phyloP scores from a whole-genome alignment of 352 stramenopile genomes.

The Phytophthora constricta region DNA sequence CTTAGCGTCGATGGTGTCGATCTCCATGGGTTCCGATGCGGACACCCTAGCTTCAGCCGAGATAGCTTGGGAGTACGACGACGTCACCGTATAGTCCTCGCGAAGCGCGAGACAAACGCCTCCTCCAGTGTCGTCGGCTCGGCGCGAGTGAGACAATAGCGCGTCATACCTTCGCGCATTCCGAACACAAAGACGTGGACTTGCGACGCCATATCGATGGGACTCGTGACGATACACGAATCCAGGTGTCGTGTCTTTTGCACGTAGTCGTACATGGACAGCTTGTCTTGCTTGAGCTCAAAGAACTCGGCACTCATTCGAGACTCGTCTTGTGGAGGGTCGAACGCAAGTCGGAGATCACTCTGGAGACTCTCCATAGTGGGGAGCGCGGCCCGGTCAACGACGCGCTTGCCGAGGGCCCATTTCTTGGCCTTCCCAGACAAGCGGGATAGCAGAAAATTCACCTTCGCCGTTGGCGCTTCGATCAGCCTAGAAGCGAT shows the following conservation, averaged over 20 bases:
- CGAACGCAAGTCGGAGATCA: conserved; percentile 22
- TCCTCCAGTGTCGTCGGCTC: conserved; percentile 15
- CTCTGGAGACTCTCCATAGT: conserved; percentile 15
- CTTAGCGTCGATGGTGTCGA: conserved; percentile 4
- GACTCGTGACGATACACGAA: conserved; percentile 11
- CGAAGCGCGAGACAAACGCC: conserved; percentile 14
- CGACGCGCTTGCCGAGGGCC: conserved; percentile 17
- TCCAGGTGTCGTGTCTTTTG: conserved; percentile 8
- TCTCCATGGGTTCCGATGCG: conserved; percentile 23
- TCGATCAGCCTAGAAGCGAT: conserved; percentile 18
- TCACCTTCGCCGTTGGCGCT: conserved; percentile 6
- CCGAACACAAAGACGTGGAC: conserved; percentile 25
- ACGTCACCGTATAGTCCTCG: conserved; percentile 23
- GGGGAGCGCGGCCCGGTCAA: conserved; percentile 3
- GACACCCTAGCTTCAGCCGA: background rate
- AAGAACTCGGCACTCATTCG: conserved; percentile 14
- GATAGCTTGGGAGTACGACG: background rate
- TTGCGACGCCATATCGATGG: conserved; percentile 15
- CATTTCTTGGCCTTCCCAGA: conserved; percentile 23
- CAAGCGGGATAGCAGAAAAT: conserved; percentile 23
- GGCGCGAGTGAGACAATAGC: conserved; percentile 11
- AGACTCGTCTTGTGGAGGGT: conserved; percentile 31
- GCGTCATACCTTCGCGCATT: conserved; percentile 16
- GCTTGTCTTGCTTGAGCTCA: conserved; percentile 20
- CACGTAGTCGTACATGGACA: conserved; percentile 22